Conservation (phyloP, 2,329 filamentous ascomycete species). For the Rhytidhysteron rufulum region DNA sequence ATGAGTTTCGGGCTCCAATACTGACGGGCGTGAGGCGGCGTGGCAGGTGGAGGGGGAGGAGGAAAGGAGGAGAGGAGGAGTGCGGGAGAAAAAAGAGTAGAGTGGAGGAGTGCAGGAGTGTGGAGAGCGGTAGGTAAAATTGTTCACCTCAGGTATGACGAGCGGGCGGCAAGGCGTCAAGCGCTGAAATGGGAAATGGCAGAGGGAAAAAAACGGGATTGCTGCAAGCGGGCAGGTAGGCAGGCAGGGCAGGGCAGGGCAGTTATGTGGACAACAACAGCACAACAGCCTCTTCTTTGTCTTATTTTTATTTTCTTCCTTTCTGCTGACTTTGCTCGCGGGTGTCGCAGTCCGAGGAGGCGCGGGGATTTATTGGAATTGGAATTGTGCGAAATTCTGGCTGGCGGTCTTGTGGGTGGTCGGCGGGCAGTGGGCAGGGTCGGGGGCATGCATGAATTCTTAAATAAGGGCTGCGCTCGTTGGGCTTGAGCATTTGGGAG, state of each 20-base stretch:
- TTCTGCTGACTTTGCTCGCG: no score
- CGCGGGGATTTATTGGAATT: slow-evolving; percentile 7
- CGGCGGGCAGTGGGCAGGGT: no score
- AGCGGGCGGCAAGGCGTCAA: background rate
- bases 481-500: background rate
- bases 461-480: slow-evolving; percentile 8
- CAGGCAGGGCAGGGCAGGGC: no score
- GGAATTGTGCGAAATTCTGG: no score
- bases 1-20: slow-evolving; percentile 2
- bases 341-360: slow-evolving; percentile 11
- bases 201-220: no score
- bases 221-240: no score
- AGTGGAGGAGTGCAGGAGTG: slow-evolving; percentile 1
- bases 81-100: background rate
- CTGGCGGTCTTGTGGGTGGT: no score
- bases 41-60: slow-evolving; percentile 1
- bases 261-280: no score
- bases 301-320: slow-evolving; percentile 7
- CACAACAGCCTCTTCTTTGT: no score
- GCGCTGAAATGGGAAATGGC: background rate
- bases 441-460: slow-evolving; percentile 12
- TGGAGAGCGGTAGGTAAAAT: background rate
- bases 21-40: no score
- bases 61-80: background rate
- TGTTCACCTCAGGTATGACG: slow-evolving; percentile 5